Percentiles rank a stretch among this genome's conserved stretches.
Conservation (phyloP, 768 basidiomycete genomes). For the Boletellus ananas region DNA sequence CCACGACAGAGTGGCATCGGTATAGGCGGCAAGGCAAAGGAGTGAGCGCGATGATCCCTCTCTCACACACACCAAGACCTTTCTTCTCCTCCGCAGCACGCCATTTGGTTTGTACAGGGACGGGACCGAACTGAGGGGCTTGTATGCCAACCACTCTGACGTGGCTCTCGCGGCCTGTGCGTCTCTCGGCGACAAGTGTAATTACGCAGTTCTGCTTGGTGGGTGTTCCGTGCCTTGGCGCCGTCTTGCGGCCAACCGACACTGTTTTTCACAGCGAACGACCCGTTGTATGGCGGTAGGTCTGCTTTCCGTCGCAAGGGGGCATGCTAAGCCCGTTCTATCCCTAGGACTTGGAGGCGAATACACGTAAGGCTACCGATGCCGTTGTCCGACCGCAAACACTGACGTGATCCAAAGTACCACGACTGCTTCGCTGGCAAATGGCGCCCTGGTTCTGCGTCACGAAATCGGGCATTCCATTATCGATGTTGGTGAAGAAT, state of each 20-base stretch:
- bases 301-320: neutral
- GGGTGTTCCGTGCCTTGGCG: conserved; percentile 13
- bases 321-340: neutral
- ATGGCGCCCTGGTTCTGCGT: conserved; percentile 70
- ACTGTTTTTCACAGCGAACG: conserved; percentile 51
- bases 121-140: conserved; percentile 70
- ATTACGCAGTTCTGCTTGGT: conserved; percentile 77
- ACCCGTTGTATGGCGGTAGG: conserved; percentile 74
- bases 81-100: conserved; percentile 43
- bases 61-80: conserved; percentile 1
- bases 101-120: conserved; percentile 73
- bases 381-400: neutral
- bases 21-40: conserved; percentile 60
- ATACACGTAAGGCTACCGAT: conserved; percentile 57
- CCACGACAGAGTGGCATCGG: conserved; percentile 63
- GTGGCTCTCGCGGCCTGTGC: conserved; percentile 67
- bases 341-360: conserved; percentile 65
- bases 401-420: conserved; percentile 41
- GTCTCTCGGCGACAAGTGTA: conserved; percentile 59
- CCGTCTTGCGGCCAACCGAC: conserved; percentile 4
- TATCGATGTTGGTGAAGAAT: conserved; percentile 77
- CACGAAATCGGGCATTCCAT: conserved; percentile 82
- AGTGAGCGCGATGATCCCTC: conserved; percentile 39
- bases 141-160: conserved; percentile 66
- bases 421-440: conserved; percentile 68